Evolutionary conservation across 208 protist species (phyloP), one percentile per base, ranked within the genome.

Genomic region (Leishmania aethiopica): DNA sequence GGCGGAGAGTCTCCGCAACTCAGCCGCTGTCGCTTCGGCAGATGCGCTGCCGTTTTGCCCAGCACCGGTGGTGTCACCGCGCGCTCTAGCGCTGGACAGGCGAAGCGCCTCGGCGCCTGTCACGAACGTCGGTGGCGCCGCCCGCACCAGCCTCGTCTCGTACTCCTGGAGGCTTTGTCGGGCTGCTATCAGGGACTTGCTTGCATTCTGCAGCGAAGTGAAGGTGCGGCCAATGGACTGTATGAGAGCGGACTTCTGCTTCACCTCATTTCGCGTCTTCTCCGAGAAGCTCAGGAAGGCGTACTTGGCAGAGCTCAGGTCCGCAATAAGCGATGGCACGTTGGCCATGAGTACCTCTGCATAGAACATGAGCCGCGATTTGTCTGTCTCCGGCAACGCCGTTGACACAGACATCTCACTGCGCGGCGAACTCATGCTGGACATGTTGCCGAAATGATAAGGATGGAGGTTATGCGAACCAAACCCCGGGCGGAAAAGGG

Each of bases 221-320:
- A 92, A 88, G 22, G 85, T 87, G 40, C 84, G 86, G 60, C 86
- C 89, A 32, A 96, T 81, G 40, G 89, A 88, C 47, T 91, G 91
- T 59, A 96, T 85, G 32, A 96, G 75, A 28, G 72, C 60, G 28
- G 84, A 87, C 75, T 96, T 96, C 72, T 91, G 90, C 77, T 88
- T 91, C 79, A 96, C 90, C 76, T 96, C 92, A 71, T 88, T 93
- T 35, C 91, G 76, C 2, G 75, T 91, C 81, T 93, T 96, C 4
- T 92, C 87, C 0, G 90, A 91, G 62, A 96, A 90, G 72, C 89
- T 93, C 42, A 96, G 82, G 11, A 96, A 84, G 1, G 92, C 82
- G 82, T 96, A 92, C 75, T 93, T 93, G n/a, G 91, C 88, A 4
- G 90, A 94, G 74, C 86, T 86, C 35, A 96, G 83, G 57, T 96